Conservation (phyloP, 352 stramenopile species). For the Pythium monospermum region DNA sequence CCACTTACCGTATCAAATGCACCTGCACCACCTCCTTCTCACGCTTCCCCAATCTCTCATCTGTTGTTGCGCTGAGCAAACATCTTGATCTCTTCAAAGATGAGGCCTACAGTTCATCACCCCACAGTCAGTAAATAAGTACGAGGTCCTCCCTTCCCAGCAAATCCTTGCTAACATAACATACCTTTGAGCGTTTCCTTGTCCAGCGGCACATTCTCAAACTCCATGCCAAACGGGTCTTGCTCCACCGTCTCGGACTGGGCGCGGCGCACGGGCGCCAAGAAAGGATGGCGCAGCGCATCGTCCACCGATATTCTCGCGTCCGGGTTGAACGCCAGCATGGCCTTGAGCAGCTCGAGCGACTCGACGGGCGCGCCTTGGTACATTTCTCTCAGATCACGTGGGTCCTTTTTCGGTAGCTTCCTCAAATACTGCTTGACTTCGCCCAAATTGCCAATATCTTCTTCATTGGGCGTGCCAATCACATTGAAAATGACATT, state of each 20-base stretch:
- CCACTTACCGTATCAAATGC: not conserved
- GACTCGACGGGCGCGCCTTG: constrained; percentile 70
- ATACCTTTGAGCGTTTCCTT: constrained; percentile 84
- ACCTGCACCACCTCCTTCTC: not conserved
- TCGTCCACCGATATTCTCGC: constrained; percentile 83
- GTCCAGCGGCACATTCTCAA: constrained; percentile 83
- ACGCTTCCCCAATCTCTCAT: constrained; percentile 27
- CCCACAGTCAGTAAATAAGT: not conserved
- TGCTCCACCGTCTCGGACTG: constrained; percentile 70
- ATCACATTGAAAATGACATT: constrained; percentile 96
- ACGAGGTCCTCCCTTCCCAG: not conserved
- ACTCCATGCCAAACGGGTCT: constrained; percentile 86
- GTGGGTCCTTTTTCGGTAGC: constrained; percentile 74
- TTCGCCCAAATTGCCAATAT: constrained; percentile 79
- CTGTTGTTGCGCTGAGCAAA: constrained; percentile 67
- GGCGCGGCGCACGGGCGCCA: constrained; percentile 66
- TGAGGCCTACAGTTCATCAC: constrained; percentile 41
- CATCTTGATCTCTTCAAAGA: constrained; percentile 86
- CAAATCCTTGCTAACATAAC: not conserved
- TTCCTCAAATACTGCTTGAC: constrained; percentile 87
- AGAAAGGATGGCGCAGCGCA: constrained; percentile 76
- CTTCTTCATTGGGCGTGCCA: constrained; percentile 88
- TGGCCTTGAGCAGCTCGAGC: constrained; percentile 82
- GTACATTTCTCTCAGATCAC: constrained; percentile 82
- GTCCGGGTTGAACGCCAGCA: constrained; percentile 77